Conservation (phyloP, 495 filamentous ascomycete genomes). For the Darksidea phi region DNA sequence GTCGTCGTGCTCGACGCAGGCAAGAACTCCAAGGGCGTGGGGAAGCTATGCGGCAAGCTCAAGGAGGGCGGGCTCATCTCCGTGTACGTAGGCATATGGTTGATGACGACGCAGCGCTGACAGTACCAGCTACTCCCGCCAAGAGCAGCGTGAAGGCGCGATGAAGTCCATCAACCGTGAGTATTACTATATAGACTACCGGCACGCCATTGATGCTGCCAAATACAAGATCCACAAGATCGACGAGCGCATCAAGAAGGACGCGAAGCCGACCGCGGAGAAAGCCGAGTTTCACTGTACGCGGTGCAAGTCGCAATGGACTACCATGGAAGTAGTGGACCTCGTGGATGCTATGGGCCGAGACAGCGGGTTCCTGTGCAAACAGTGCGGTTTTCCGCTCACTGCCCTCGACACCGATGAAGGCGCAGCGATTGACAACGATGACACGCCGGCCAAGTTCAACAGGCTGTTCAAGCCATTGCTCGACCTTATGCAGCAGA, state of each 20-base stretch:
- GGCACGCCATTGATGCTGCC: slow-evolving; percentile 90
- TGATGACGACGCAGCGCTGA: slow-evolving; percentile 2
- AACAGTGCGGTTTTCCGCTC: slow-evolving; percentile 72
- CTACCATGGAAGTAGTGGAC: slow-evolving; percentile 81
- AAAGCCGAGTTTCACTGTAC: slow-evolving; percentile 86
- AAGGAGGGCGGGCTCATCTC: slow-evolving; percentile 81
- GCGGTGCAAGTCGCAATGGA: slow-evolving; percentile 78
- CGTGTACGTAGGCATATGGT: slow-evolving; percentile 57
- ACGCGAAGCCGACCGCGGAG: slow-evolving; percentile 73
- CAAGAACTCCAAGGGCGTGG: slow-evolving; percentile 76
- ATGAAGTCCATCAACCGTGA: slow-evolving; percentile 78
- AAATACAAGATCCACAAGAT: slow-evolving; percentile 88
- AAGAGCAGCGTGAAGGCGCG: slow-evolving; percentile 69
- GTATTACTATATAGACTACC: slow-evolving; percentile 96
- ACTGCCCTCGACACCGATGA: slow-evolving; percentile 56
- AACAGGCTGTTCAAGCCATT: slow-evolving; percentile 85
- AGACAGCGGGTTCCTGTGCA: slow-evolving; percentile 72
- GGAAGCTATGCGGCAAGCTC: slow-evolving; percentile 78
- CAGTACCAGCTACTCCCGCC: slow-evolving; percentile 49
- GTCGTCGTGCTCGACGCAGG: slow-evolving; percentile 75
- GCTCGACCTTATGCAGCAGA: slow-evolving; percentile 77
- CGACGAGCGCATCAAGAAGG: slow-evolving; percentile 77
- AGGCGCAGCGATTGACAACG: slow-evolving; percentile 52
- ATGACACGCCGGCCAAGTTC: slow-evolving; percentile 82
- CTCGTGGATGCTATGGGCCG: slow-evolving; percentile 51